phyloP scores from a whole-genome alignment of 306 rosid species.

The Castanea mollissima region DNA sequence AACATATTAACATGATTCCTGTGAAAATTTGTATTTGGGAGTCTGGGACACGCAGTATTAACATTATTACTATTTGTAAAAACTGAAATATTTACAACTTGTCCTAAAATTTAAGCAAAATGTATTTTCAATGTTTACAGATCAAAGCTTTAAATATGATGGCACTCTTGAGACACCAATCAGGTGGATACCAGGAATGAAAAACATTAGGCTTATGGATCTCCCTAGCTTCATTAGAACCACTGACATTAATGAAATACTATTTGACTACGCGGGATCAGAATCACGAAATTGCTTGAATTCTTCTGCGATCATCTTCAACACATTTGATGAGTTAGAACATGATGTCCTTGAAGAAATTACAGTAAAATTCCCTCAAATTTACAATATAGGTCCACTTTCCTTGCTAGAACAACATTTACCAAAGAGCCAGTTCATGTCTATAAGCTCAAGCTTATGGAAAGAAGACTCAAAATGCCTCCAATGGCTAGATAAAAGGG shows the following conservation, averaged over 20 bases:
- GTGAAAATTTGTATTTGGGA: no score
- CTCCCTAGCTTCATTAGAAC: constrained; percentile 38
- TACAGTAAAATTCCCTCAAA: constrained; percentile 28
- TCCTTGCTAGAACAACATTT: constrained; percentile 20
- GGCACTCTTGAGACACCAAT: constrained; percentile 28
- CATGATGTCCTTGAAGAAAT: constrained; percentile 36
- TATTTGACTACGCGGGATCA: constrained; percentile 38
- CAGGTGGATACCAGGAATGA: constrained; percentile 44
- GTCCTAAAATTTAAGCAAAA: neutral
- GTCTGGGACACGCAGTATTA: neutral
- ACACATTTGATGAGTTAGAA: constrained; percentile 39
- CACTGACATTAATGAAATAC: constrained; percentile 15
- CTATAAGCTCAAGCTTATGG: constrained; percentile 35
- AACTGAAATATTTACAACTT: neutral
- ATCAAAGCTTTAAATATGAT: constrained; percentile 27
- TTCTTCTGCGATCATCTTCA: constrained; percentile 37
- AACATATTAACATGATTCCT: no score
- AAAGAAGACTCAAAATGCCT: constrained; percentile 36
- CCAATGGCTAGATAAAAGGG: constrained; percentile 37
- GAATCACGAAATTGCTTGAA: constrained; percentile 28
- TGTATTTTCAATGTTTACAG: neutral
- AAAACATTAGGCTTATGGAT: constrained; percentile 36
- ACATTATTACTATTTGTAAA: neutral
- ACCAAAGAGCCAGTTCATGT: constrained; percentile 13
- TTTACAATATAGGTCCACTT: constrained; percentile 40